These are phyloP conservation scores for Ampelocalamus luodianensis DNA, from an alignment of 176 grass and related monocot species.

Conservation along the genomic window DNA sequence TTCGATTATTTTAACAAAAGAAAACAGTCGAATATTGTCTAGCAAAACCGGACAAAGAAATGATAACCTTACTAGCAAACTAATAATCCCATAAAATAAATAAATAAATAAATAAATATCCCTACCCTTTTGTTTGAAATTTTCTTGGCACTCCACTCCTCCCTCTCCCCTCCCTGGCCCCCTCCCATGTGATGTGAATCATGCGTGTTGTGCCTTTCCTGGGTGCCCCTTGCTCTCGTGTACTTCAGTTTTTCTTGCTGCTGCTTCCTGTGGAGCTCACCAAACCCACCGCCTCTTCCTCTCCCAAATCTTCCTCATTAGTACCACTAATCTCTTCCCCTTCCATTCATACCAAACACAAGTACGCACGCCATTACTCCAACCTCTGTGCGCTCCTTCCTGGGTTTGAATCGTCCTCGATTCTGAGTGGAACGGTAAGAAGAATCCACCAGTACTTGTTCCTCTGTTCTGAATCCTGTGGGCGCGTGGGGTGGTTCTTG, in stretches of 20 bases:
- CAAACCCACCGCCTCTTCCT: neutral
- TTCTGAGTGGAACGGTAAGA: constrained; percentile 41
- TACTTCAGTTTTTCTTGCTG: neutral
- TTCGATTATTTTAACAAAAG: no score
- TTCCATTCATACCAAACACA: neutral
- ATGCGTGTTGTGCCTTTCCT: constrained; percentile 28
- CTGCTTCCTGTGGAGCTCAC: constrained; percentile 11
- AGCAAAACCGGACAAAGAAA: no score
- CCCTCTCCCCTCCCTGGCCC: no score
- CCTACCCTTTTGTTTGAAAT: constrained; percentile 20
- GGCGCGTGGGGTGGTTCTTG: neutral
- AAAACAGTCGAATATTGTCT: no score
- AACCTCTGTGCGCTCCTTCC: neutral
- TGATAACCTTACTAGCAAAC: neutral
- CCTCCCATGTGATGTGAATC: constrained; percentile 37
- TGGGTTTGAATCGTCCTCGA: neutral
- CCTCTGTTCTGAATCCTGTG: constrained; percentile 13
- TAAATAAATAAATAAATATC: neutral
- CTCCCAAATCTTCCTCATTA: neutral
- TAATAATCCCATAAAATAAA: neutral
- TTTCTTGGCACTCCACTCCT: constrained; percentile 20
- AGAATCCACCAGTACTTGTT: neutral
- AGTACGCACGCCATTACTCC: constrained; percentile 4
- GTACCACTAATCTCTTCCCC: neutral
- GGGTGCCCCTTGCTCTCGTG: neutral